These are phyloP conservation scores for Cymbidium sinense DNA, from an alignment of 106 monocot species.

Conservation along the genomic window DNA sequence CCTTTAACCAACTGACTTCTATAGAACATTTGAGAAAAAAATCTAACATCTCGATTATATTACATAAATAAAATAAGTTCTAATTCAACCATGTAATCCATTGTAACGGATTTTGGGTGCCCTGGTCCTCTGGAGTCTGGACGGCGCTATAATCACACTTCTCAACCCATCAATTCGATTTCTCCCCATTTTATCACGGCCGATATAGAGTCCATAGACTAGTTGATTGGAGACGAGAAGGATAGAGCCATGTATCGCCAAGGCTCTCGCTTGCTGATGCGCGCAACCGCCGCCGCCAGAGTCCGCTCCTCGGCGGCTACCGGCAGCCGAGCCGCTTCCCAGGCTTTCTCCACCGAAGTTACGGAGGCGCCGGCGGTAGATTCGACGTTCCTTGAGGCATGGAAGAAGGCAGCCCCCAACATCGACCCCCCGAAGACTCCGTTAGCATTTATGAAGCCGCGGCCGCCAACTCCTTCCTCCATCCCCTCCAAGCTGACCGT, in stretches of 20 bases:
- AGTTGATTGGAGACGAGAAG: not conserved
- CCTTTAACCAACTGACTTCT: no score
- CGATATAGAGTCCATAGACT: no score
- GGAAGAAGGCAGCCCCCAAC: conserved; percentile 87
- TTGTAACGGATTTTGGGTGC: no score
- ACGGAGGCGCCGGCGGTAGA: conserved; percentile 40
- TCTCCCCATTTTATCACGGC: no score
- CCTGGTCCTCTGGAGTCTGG: no score
- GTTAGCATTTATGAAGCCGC: conserved; percentile 76
- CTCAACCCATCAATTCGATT: no score
- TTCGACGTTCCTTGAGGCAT: conserved; percentile 60
- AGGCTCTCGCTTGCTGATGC: conserved; percentile 18
- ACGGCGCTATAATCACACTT: no score
- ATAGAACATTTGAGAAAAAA: no score
- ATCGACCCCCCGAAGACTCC: conserved; percentile 88
- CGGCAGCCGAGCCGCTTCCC: not conserved
- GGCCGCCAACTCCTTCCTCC: conserved; percentile 58
- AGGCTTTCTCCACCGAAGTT: conserved; percentile 27
- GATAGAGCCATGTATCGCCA: conserved; percentile 21
- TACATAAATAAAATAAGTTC: no score
- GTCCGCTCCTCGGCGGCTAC: not conserved
- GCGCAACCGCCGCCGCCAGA: conserved; percentile 2
- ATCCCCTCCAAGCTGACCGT: conserved; percentile 91
- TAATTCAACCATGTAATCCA: no score
- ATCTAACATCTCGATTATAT: no score